phyloP scores from a whole-genome alignment of 495 filamentous ascomycete species.

The Margaritispora aquatica region DNA sequence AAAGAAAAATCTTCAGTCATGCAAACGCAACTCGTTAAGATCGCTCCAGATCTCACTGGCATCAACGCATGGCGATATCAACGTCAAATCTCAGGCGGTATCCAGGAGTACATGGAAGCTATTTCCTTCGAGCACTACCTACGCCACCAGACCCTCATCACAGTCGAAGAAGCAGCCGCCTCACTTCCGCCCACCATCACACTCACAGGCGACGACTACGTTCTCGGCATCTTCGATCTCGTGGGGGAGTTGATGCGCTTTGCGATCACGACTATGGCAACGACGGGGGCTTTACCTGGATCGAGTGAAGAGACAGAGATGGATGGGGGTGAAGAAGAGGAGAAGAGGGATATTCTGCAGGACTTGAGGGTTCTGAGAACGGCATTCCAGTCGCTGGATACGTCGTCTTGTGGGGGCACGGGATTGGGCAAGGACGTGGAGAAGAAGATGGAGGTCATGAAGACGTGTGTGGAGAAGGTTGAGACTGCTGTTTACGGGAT shows the following conservation, averaged over 20 bases:
- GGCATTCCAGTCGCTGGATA: conserved; percentile 63
- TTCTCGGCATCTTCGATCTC: conserved; percentile 88
- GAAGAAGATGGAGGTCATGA: conserved; percentile 86
- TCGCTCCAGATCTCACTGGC: conserved; percentile 66
- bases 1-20: conserved; percentile 61
- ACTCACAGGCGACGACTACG: conserved; percentile 76
- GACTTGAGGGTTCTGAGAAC: conserved; percentile 72
- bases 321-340: conserved; percentile 2
- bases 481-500: conserved; percentile 85
- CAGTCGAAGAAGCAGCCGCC: conserved; percentile 46
- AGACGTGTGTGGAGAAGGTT: conserved; percentile 84
- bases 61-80: conserved; percentile 82
- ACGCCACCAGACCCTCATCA: conserved; percentile 64
- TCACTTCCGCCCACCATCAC: conserved; percentile 31
- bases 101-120: conserved; percentile 86
- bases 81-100: conserved; percentile 63
- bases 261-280: conserved; percentile 74
- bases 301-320: conserved; percentile 5
- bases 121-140: conserved; percentile 81
- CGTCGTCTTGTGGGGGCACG: conserved; percentile 30
- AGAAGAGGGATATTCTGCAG: conserved; percentile 52
- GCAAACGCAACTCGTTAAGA: conserved; percentile 52
- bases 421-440: conserved; percentile 54
- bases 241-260: conserved; percentile 95
- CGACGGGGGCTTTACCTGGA: conserved; percentile 49